Base-by-base conservation (phyloP, 768 basidiomycete species). In the Xerocomus spinulosus region DNA sequence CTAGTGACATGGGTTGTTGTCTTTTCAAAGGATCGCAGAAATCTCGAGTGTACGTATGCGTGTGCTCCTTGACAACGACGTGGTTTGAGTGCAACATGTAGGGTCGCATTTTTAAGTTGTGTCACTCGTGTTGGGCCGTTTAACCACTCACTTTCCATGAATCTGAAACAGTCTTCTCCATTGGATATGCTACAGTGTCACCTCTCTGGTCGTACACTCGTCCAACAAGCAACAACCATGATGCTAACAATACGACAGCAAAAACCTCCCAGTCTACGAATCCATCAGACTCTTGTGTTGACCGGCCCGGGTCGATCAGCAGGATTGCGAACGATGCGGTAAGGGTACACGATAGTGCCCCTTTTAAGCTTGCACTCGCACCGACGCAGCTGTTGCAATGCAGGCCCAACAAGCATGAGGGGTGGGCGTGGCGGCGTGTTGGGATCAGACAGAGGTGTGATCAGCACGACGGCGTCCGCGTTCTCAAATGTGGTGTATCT, bases 341-440 rank as follows among this genome's bases (percentile, higher is more conserved):
- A 85, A 3, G 83, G 82, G 51, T 79, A 76, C 8, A 84, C 53
- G 18, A 78, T 71, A 9, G 75, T 70, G 30, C 77, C 77, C 50
- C 72, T 72, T 13, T 70, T 66, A 23, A 79, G 51, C 15, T 62
- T 71, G 9, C 67, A 60, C 28, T 68, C 62, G 1, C 73, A 68
- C 10, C 72, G 66, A 44, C 80, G 77, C 39, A 82, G 63, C 17
- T 67, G 63, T 35, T 73, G 66, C 14, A 81, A 55, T 0, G 75
- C 73, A 1, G 70, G 68, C 2, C 81, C 82, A 13, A 80, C 70
- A 43, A 81, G 62, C 28, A 85, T 68, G 20, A 79, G 57, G 0
- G 74, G 66, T 41, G 46, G 55, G 14, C 32, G 54, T 5, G 32
- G 29, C 13, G 51, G 50, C 17, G 48, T 52, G 25, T 60, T 54